Evolutionary conservation across 768 basidiomycete species (phyloP), one percentile per base, ranked within the genome.

Genomic region (Rhodocollybia butyracea): DNA sequence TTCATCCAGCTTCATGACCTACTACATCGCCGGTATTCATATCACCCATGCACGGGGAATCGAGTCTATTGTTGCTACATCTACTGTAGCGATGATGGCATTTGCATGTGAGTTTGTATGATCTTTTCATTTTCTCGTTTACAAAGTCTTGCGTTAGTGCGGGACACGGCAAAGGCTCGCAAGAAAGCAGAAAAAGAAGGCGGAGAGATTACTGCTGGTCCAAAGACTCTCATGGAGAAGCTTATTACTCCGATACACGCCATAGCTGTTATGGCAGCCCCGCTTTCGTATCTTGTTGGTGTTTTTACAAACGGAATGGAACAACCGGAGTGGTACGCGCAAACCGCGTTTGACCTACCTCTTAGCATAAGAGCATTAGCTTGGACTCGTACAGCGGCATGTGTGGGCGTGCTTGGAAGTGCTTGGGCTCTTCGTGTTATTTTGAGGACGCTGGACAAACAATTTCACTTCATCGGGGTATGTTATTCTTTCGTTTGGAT

Each of bases 241-340:
- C 19, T 69, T 58, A 46, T 69, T 29, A 52, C 65, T 17, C 67
- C 67, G 4, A 27, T 67, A 24, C 70, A 71, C 40, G 62, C 60
- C 10, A 40, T 64, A 6, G 57, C 67, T 0, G 51, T 57, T 13
- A 29, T 67, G 42, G 39, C 66, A 39, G 61, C 70, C 21, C 69
- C 72, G 17, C 56, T 60, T 1, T 55, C 66, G 3, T 74, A 70
- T 51, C 62, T 67, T 24, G 42, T 48, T 10, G 57, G 60, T 6
- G 61, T 73, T 17, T 51, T 52, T 7, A 29, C 64, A 26, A 72
- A 70, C 51, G 55, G 61, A 11, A 59, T 75, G 26, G 57, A 64
- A 26, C 73, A 73, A 58, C 72, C 73, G 3, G 54, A 61, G n/a
- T 75, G 73, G 73, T 61, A 72, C 64, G 39, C 26, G 10, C 60